Evolutionary conservation across 2,329 filamentous ascomycete species (phyloP), one percentile per base, ranked within the genome.

Genomic region (Trichoderma aggressivum): DNA sequence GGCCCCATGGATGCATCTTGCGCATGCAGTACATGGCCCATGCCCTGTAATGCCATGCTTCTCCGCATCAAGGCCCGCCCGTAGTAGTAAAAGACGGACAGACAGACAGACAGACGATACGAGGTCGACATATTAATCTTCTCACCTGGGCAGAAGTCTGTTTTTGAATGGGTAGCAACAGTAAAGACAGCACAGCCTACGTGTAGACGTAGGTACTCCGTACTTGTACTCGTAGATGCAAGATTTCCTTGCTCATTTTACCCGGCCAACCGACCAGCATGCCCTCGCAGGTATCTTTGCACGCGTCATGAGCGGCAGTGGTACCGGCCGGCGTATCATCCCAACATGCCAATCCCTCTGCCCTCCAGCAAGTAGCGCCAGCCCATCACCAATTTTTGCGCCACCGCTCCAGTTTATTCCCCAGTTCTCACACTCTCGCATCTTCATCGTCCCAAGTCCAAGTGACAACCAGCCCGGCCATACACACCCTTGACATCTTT

Each of bases 391-490:
- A 32, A n/a, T 39, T 43, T 69, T 69, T 69, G 65, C 65, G 65
- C 65, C 65, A 69, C 65, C 36, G 55, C 65, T 69, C 56, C 56
- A 69, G 39, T 69, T 69, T 61, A 69, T 61, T 55, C 63, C 50
- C 65, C 59, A 58, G 59, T 32, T 56, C 63, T 58, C 32, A 55
- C 53, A 36, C 32, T n/a, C 32, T 39, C 63, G 58, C 63, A 21
- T 43, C 61, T 66, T 56, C 50, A 66, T 43, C 53, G 21, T 24
- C 28, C 36, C 36, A 39, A 39, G 7, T 21, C 55, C 16, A 21
- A 53, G 47, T 53, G 47, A 53, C 47, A 53, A 53, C 47, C 28
- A 55, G 34, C 50, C 50, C 43, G 21, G 16, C n/a, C 43, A 50
- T 8, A 50, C 43, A 8, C 43, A 43, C 50, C 32, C 24, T 66